Evolutionary conservation across 768 basidiomycete genomes (phyloP).

Genomic region (Auriculariales sp.): DNA sequence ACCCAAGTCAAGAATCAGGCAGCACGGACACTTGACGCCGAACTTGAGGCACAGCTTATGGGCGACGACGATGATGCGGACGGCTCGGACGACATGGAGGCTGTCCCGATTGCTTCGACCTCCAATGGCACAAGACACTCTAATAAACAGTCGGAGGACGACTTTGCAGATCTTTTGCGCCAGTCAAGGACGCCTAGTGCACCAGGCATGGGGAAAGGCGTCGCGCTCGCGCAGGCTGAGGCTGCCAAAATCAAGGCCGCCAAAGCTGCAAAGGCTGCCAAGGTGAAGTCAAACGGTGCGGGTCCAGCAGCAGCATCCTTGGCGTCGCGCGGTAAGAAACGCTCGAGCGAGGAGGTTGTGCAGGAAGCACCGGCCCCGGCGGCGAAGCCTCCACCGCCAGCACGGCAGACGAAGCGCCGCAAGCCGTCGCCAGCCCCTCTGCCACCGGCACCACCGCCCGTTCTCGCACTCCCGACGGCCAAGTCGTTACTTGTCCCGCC

Average conservation of each 20-base stretch:
- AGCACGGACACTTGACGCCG: slow-evolving; percentile 10
- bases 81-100: slow-evolving; percentile 15
- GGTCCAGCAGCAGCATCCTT: no score
- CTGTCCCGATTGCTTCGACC: neutral
- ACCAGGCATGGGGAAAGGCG: neutral
- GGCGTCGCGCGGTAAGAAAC: slow-evolving; percentile 1
- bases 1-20: neutral
- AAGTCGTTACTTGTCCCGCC: slow-evolving; percentile 11
- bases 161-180: no score
- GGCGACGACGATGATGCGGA: slow-evolving; percentile 21
- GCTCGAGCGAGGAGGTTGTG: slow-evolving; percentile 22
- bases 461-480: slow-evolving; percentile 18
- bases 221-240: neutral
- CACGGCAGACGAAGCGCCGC: slow-evolving; percentile 21
- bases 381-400: slow-evolving; percentile 10
- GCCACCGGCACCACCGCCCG: slow-evolving; percentile 7
- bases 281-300: no score
- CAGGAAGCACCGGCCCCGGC: slow-evolving; percentile 22
- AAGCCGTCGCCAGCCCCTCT: slow-evolving; percentile 1
- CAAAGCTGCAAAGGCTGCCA: neutral
- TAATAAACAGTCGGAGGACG: neutral
- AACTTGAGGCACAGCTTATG: slow-evolving; percentile 14
- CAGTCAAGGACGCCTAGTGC: neutral
- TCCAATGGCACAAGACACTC: neutral
- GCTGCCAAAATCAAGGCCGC: neutral